Evolutionary conservation across 768 basidiomycete genomes (phyloP), one percentile per base, ranked within the genome.

Genomic region (Lepiota subincarnata): DNA sequence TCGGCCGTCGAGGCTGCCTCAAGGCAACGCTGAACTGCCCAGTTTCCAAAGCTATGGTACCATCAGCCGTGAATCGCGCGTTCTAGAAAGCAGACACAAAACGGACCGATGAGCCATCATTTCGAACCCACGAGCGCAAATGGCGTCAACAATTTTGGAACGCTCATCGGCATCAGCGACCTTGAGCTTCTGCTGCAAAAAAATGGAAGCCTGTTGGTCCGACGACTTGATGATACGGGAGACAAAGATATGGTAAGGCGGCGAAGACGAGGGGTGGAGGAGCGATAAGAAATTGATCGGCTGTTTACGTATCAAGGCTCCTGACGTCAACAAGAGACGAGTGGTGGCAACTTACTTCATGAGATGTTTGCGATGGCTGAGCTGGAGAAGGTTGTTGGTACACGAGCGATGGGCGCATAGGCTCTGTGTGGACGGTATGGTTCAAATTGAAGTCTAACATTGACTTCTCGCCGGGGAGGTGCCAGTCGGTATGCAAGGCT

Each of bases 121-220:
- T 66, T 93, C 91, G 57, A 88, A 89, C 1, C 91, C 90, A 11
- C 84, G 80, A 37, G 82, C 77, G 56, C 89, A 90, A 53, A 92
- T 92, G 43, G 91, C 91, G 61, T 92, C 89, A 13, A 93, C 85
- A 41, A 93, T 92, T 68, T 89, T 91, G 4, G 78, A 79, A 1
- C 91, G 76, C 64, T 92, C 90, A 47, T 84, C 80, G 16, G 76
- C 59, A 59, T 91, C 87, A 3, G 91, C 90, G 14, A 91, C 88
- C 66, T 93, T 93, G 61, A 93, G 78, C 63, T 93, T 93, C 64
- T 93, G 91, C 64, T 92, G 90, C 37, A 93, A 74, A 62, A 93
- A 93, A 49, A 92, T 92, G 12, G 89, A 91, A 11, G 91, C 91
- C 62, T 93, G 91, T 64, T 93, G 91, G 62, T 93, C 91, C 4